Base-by-base conservation (phyloP, 1,284 basidiomycete species). In the Peniophora sp. region DNA sequence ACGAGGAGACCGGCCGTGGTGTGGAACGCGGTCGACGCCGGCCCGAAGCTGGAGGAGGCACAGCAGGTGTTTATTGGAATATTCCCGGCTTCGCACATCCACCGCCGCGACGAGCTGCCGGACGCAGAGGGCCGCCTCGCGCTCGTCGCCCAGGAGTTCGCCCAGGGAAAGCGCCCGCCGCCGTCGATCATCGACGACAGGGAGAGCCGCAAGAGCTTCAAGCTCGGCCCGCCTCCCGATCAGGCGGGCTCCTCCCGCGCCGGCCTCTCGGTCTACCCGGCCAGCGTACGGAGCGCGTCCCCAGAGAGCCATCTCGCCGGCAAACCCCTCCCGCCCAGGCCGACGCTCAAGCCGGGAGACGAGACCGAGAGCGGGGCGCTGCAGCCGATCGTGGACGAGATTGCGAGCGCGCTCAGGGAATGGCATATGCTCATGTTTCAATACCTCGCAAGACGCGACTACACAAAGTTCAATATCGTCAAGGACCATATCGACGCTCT, bases 381-480 rank as follows among this genome's bases (percentile, higher is more conserved):
- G 11, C 94, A 97, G 63, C 96, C 95, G 1, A 85, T 98, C 60
- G 83, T 98, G 49, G 96, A 99, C 68, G 96, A 99, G 70, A 97
- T 99, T 58, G 91, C 96, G 0, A 96, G 93, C 18, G 94, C 96
- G 0, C 72, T 98, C 41, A 83, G 95, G 35, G 96, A 98, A 77
- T 98, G 95, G 93, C 88, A 94, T 62, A 81, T 82, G 24, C 77
- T 96, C 24, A 87, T 97, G 76, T 95, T 94, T 62, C 84, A 86
- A 51, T 95, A 97, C 66, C 85, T 99, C 23, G 84, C 86, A 3
- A 76, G 82, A 48, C 81, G 93, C 51, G 90, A 98, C 62, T 99
- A 99, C 71, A 80, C 80, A 41, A 80, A 96, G 17, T 97, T 98
- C 68, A 82, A 88, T 57, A 75, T 82, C 3, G 92, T 98, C 46